Evolutionary conservation across 495 filamentous ascomycete genomes (phyloP).

Genomic region (Parachaetomium inaequale): DNA sequence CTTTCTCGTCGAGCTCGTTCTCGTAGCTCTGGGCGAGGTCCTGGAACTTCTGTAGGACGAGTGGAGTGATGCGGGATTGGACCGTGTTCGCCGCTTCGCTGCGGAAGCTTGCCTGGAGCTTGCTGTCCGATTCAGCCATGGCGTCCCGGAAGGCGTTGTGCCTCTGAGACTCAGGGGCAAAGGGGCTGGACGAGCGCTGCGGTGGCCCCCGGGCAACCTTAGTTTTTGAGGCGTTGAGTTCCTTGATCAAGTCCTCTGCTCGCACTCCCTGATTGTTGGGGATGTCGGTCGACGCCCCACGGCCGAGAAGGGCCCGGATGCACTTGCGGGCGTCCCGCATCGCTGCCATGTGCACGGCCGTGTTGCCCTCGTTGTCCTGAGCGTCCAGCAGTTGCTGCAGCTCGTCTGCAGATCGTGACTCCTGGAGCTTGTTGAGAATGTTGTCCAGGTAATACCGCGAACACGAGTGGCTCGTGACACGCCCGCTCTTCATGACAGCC

Average conservation of each 20-base stretch:
- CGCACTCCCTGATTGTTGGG: conserved; percentile 74
- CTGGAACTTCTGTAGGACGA: conserved; percentile 55
- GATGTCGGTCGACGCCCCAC: conserved; percentile 72
- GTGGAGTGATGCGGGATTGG: conserved; percentile 52
- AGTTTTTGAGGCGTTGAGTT: conserved; percentile 51
- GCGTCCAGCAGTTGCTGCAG: conserved; percentile 66
- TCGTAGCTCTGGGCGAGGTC: conserved; percentile 57
- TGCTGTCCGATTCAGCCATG: conserved; percentile 32
- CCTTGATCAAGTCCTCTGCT: conserved; percentile 67
- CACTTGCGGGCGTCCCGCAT: conserved; percentile 72
- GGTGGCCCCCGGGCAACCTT: conserved; percentile 42
- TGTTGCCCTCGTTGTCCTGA: conserved; percentile 81
- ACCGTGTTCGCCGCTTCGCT: conserved; percentile 60
- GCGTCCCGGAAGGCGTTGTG: conserved; percentile 43
- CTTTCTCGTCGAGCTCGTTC: conserved; percentile 56
- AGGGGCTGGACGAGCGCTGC: conserved; percentile 59
- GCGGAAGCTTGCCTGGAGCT: conserved; percentile 38
- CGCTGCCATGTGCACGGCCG: conserved; percentile 82
- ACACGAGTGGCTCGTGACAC: conserved; percentile 69
- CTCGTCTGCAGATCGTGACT: conserved; percentile 61
- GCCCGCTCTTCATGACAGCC: conserved; percentile 72
- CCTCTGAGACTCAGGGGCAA: conserved; percentile 50
- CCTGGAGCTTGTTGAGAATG: conserved; percentile 77
- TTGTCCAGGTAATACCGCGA: conserved; percentile 90
- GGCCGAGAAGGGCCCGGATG: conserved; percentile 65